Conservation (phyloP, 2,329 filamentous ascomycete species). For the Calonectria ilicicola region DNA sequence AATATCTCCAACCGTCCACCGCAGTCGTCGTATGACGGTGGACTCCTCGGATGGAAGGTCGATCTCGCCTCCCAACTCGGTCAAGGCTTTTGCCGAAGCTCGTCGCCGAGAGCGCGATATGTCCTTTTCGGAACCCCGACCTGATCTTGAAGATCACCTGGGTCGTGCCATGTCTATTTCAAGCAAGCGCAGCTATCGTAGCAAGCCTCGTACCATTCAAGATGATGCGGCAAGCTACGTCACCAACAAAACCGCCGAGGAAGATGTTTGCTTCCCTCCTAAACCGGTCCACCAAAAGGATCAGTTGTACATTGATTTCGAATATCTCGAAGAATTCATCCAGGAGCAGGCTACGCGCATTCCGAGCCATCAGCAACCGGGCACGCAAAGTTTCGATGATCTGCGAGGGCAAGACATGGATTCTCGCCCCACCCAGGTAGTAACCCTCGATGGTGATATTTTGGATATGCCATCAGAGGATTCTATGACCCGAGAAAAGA, state of each 20-base stretch:
- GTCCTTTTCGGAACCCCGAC: constrained; percentile 63
- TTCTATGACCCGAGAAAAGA: constrained; percentile 61
- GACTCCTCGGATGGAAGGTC: constrained; percentile 73
- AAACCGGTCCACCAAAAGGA: constrained; percentile 74
- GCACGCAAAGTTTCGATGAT: constrained; percentile 49
- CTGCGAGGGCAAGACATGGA: constrained; percentile 44
- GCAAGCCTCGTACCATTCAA: constrained; percentile 70
- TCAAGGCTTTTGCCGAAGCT: constrained; percentile 95
- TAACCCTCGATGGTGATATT: constrained; percentile 68
- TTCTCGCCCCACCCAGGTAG: constrained; percentile 50
- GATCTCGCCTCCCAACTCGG: constrained; percentile 92
- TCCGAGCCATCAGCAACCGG: constrained; percentile 62
- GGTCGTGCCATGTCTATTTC: constrained; percentile 78
- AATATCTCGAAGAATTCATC: constrained; percentile 94
- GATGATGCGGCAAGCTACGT: constrained; percentile 72
- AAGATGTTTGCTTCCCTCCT: constrained; percentile 91
- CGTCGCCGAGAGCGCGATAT: constrained; percentile 84
- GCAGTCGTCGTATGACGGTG: constrained; percentile 67
- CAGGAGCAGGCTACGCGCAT: constrained; percentile 64
- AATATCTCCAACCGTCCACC: constrained; percentile 55
- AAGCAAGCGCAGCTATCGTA: constrained; percentile 71
- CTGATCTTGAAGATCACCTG: constrained; percentile 61
- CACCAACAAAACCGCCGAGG: constrained; percentile 79
- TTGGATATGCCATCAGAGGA: constrained; percentile 64
- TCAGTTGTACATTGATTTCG: constrained; percentile 89